Conservation (phyloP, 139 green algal species). For the Coelastrella sp. region DNA sequence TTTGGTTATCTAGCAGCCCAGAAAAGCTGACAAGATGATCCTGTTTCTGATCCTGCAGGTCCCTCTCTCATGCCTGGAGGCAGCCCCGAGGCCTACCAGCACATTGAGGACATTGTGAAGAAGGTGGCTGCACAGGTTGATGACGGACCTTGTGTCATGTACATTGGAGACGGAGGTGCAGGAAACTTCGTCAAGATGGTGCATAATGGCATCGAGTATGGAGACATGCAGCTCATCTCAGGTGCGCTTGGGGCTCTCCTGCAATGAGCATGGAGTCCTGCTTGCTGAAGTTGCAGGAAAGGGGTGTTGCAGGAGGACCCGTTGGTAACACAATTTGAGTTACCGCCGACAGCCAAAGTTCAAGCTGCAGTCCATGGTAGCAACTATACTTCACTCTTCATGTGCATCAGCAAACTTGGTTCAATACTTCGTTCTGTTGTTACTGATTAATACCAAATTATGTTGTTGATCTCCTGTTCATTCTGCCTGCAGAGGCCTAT, state of each 20-base stretch:
- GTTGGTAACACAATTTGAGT: too few species aligned
- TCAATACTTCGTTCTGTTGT: too few species aligned
- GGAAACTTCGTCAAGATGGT: conserved; percentile 99
- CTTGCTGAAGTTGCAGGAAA: too few species aligned
- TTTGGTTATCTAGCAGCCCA: too few species aligned
- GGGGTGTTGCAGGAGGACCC: too few species aligned
- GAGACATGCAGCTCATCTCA: conserved; percentile 98
- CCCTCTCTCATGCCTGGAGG: conserved; percentile 99
- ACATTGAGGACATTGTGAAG: conserved; percentile 90
- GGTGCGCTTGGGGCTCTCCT: not conserved
- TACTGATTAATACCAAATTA: too few species aligned
- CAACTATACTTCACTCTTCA: too few species aligned
- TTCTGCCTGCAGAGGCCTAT: conserved; percentile 88
- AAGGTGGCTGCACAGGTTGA: conserved; percentile 97
- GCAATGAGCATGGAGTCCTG: too few species aligned
- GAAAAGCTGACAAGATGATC: too few species aligned
- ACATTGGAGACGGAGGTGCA: conserved; percentile 88
- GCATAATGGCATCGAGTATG: conserved; percentile 99
- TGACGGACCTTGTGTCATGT: conserved; percentile 94
- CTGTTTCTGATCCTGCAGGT: conserved; percentile 67
- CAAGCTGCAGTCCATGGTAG: too few species aligned
- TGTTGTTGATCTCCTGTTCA: not conserved
- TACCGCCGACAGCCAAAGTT: too few species aligned
- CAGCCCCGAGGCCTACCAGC: conserved; percentile 83
- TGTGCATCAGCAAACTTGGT: too few species aligned